These are phyloP conservation scores for Leccinellum luteum DNA, from an alignment of 768 basidiomycete species.

Conservation along the genomic window DNA sequence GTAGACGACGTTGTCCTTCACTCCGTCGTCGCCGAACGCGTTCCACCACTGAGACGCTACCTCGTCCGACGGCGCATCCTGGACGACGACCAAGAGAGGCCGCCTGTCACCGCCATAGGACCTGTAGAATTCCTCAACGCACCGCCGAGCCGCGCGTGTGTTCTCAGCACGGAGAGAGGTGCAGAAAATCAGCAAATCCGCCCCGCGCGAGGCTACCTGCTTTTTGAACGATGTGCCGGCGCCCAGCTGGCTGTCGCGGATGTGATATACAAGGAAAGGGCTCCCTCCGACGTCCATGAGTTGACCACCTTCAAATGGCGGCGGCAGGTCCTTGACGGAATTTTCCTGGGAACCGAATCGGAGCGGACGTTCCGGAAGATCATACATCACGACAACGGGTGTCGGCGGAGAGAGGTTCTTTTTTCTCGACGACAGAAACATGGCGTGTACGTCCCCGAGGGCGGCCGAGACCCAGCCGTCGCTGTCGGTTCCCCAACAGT, in stretches of 20 bases:
- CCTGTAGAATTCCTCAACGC: slow-evolving; percentile 15
- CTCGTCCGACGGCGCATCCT: slow-evolving; percentile 19
- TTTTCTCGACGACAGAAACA: slow-evolving; percentile 10
- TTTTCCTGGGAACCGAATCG: slow-evolving; percentile 6
- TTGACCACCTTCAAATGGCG: slow-evolving; percentile 19
- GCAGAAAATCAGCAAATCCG: slow-evolving; percentile 28
- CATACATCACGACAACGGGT: slow-evolving; percentile 21
- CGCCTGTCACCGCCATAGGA: slow-evolving; percentile 28
- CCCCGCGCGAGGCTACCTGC: slow-evolving; percentile 17
- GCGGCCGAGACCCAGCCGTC: slow-evolving; percentile 10
- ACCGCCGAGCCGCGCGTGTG: slow-evolving; percentile 5
- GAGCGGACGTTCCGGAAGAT: slow-evolving; percentile 8
- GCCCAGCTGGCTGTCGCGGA: slow-evolving; percentile 20
- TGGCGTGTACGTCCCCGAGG: slow-evolving; percentile 19
- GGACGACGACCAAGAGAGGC: slow-evolving; percentile 24
- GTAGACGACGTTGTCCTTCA: not conserved
- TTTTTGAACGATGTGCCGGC: slow-evolving; percentile 26
- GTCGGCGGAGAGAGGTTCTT: slow-evolving; percentile 5
- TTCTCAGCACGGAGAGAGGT: slow-evolving; percentile 6
- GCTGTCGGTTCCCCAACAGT: slow-evolving; percentile 23
- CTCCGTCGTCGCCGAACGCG: slow-evolving; percentile 6
- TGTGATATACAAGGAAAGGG: slow-evolving; percentile 18
- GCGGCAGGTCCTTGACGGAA: not conserved
- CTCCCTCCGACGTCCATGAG: slow-evolving; percentile 19
- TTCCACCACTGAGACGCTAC: slow-evolving; percentile 24